Evolutionary conservation across 2,329 filamentous ascomycete genomes (phyloP).

Genomic region (Epichloe festucae): DNA sequence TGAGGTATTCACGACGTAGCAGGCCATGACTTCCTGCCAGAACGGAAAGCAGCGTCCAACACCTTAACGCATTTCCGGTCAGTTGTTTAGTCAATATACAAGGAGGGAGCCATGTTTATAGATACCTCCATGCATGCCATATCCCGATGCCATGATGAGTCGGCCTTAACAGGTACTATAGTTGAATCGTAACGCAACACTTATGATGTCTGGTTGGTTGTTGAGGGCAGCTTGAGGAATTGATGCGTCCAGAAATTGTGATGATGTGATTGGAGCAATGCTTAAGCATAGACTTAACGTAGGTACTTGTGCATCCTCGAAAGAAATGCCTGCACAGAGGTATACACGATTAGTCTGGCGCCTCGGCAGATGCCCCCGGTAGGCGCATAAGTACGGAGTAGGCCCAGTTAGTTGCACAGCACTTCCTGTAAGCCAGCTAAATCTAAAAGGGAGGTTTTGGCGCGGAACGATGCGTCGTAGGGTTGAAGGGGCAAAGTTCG

Average conservation of each 20-base stretch:
- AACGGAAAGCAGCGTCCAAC: conserved; percentile 87
- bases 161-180: conserved; percentile 5
- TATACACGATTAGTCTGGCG: background rate
- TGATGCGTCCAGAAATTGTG: background rate
- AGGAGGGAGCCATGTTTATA: conserved; percentile 16
- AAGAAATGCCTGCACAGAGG: background rate
- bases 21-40: conserved; percentile 98
- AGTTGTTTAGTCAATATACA: conserved; percentile 5
- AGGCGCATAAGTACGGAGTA: background rate
- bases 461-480: background rate
- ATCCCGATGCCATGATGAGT: conserved; percentile 63
- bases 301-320: background rate
- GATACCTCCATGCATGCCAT: conserved; percentile 65
- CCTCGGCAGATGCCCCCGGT: background rate
- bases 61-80: conserved; percentile 27
- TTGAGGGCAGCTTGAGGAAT: background rate
- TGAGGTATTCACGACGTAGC: conserved; percentile 89
- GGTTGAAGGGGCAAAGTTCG: background rate
- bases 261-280: background rate
- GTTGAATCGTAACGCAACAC: background rate
- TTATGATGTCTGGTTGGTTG: background rate
- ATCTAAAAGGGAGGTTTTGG: background rate
- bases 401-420: background rate
- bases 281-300: background rate
- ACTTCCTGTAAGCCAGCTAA: background rate